Percentiles rank a stretch among this genome's conserved stretches.
phyloP scores from a whole-genome alignment of 78 protist species.

The Speleostelium caveatum region DNA sequence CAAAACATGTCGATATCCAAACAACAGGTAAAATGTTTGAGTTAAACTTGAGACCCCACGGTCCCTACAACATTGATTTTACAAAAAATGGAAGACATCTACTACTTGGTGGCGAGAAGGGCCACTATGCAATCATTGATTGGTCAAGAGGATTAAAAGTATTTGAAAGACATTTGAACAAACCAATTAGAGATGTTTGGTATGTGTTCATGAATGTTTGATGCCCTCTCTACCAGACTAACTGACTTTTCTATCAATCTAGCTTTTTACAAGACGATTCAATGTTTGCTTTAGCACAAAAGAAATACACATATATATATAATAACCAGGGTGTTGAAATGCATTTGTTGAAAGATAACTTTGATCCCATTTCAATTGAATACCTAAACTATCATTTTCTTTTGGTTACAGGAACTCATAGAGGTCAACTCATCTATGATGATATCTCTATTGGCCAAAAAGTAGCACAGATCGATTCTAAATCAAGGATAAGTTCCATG shows the following conservation, averaged over 20 bases:
- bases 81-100: conserved; percentile 89
- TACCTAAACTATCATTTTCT: conserved; percentile 97
- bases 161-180: conserved; percentile 88
- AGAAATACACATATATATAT: conserved; percentile 92
- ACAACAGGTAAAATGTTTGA: conserved; percentile 81
- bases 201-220: background rate
- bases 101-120: conserved; percentile 93
- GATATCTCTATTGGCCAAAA: conserved; percentile 70
- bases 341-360: conserved; percentile 88
- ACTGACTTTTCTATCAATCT: background rate
- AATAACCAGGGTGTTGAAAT: conserved; percentile 95
- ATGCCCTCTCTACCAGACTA: no score
- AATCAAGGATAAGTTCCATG: conserved; percentile 73
- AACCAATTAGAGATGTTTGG: conserved; percentile 89
- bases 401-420: conserved; percentile 75
- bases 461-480: conserved; percentile 55
- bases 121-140: conserved; percentile 93
- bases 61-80: conserved; percentile 91
- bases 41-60: conserved; percentile 76
- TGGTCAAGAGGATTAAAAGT: conserved; percentile 86
- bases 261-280: conserved; percentile 92
- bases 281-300: conserved; percentile 97
- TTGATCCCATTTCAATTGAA: conserved; percentile 75
- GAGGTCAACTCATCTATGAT: conserved; percentile 27
- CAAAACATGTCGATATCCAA: conserved; percentile 80